These are phyloP conservation scores for Auxenochlorella pyrenoidosa DNA, from an alignment of 139 green algal species.

Conservation along the genomic window DNA sequence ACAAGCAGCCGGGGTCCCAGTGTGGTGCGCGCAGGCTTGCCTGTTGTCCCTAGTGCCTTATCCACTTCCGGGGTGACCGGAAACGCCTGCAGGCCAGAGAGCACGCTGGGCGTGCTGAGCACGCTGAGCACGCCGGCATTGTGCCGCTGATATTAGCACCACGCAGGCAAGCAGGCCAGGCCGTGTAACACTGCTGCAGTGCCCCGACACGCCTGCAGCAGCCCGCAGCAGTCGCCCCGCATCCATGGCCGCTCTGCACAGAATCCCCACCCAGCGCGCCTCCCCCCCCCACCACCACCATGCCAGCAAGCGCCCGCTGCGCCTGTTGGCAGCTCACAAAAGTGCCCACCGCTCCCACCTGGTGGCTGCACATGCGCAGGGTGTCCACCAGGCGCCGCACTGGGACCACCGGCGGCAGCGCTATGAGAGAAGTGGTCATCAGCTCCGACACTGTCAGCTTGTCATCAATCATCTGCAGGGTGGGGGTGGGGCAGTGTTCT, in stretches of 20 bases:
- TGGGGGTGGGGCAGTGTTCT: too few species aligned
- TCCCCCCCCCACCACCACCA: too few species aligned
- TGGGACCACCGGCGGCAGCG: constrained; percentile 58
- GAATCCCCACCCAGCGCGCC: too few species aligned
- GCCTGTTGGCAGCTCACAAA: too few species aligned
- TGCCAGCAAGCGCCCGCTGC: background rate
- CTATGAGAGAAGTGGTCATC: constrained; percentile 58
- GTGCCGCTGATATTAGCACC: background rate
- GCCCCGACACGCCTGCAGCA: too few species aligned
- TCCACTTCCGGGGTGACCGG: constrained; percentile 56
- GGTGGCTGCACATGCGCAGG: constrained; percentile 60
- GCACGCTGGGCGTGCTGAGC: too few species aligned
- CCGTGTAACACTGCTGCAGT: too few species aligned
- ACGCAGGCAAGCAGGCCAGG: background rate
- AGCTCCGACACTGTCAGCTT: constrained; percentile 73
- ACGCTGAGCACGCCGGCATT: background rate
- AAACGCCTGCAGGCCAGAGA: constrained; percentile 47
- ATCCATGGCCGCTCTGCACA: too few species aligned
- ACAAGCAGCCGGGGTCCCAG: too few species aligned
- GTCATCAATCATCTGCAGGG: constrained; percentile 59
- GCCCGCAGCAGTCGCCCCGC: too few species aligned
- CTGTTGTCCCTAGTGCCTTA: background rate
- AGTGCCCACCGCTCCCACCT: background rate
- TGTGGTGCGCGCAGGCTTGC: too few species aligned
- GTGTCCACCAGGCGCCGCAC: constrained; percentile 58